phyloP scores from a whole-genome alignment of 2,329 filamentous ascomycete genomes.

The Penicillium rolfsii region DNA sequence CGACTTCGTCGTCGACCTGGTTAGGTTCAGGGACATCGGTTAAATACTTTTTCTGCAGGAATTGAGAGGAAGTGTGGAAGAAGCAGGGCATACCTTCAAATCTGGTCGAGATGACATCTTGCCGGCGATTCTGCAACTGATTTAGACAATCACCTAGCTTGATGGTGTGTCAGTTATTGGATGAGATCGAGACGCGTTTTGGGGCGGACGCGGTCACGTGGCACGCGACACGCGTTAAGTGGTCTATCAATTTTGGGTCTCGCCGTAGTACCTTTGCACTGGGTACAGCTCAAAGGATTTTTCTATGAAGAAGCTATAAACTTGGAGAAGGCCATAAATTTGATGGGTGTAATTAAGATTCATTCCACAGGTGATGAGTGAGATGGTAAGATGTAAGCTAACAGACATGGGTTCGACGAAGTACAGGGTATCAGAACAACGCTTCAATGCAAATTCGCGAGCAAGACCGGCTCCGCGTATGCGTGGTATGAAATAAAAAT shows the following conservation, averaged over 20 bases:
- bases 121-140: constrained; percentile 21
- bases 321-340: neutral
- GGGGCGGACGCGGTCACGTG: constrained; percentile 39
- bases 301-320: neutral
- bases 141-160: constrained; percentile 13
- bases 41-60: neutral
- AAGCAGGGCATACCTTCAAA: constrained; percentile 61
- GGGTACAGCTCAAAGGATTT: too few species aligned
- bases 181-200: constrained; percentile 30
- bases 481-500: constrained; percentile 26
- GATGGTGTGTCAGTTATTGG: constrained; percentile 14
- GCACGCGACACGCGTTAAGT: constrained; percentile 39
- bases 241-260: neutral
- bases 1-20: constrained; percentile 91
- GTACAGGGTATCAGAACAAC: constrained; percentile 34
- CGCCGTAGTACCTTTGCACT: too few species aligned
- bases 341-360: constrained; percentile 20
- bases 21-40: constrained; percentile 7
- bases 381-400: constrained; percentile 17
- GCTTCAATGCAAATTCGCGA: constrained; percentile 32
- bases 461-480: constrained; percentile 30
- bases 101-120: constrained; percentile 73
- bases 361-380: constrained; percentile 26
- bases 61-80: too few species aligned
- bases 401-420: constrained; percentile 21